These are phyloP conservation scores for Aureobasidium sp. DNA, from an alignment of 2,329 filamentous ascomycete genomes.

Conservation along the genomic window DNA sequence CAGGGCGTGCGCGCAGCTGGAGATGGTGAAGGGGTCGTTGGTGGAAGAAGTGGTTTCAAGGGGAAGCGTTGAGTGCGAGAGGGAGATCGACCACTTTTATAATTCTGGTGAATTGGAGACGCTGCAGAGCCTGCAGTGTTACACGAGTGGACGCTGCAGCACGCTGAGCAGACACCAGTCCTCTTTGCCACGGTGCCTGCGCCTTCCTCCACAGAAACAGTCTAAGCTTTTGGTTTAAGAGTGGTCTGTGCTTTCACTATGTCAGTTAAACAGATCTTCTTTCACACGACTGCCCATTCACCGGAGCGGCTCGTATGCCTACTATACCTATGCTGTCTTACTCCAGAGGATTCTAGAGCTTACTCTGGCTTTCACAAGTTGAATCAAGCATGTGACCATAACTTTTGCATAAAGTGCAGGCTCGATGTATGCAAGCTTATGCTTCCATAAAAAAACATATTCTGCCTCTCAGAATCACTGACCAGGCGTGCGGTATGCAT, in stretches of 20 bases:
- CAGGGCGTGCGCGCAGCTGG: neutral
- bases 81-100: conserved; percentile 1
- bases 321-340: neutral
- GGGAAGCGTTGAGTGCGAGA: neutral
- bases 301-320: neutral
- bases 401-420: neutral
- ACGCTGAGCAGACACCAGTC: conserved; percentile 4
- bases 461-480: no score
- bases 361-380: neutral
- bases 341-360: neutral
- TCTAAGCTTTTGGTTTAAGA: neutral
- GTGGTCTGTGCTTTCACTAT: neutral
- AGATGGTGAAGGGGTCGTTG: neutral
- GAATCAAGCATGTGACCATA: neutral
- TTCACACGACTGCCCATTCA: neutral
- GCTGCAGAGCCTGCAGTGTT: conserved; percentile 9
- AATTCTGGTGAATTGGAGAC: neutral
- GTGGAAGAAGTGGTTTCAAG: neutral
- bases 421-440: neutral
- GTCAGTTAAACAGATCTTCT: neutral
- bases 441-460: neutral
- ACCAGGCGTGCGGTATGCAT: neutral
- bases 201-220: neutral
- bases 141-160: conserved; percentile 9
- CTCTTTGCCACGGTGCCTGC: neutral